Evolutionary conservation across 208 protist genomes (phyloP).

Genomic region (Acanthamoeba triangularis): DNA sequence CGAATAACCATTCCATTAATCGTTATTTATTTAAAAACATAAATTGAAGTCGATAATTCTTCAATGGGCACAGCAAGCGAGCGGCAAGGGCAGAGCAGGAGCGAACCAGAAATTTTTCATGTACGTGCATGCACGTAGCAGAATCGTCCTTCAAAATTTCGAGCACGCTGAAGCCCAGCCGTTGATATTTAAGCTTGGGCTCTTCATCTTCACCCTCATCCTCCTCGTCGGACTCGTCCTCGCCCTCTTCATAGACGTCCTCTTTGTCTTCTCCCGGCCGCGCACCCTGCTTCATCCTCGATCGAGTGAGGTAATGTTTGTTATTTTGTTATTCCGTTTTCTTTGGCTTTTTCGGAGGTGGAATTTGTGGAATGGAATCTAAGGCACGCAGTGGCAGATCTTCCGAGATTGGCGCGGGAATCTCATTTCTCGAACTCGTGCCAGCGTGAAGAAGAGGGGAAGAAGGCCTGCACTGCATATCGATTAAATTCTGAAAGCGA

Average conservation of each 20-base stretch:
- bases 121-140: conserved; percentile 62
- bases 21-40: background rate
- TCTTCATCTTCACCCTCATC: conserved; percentile 67
- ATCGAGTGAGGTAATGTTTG: no score
- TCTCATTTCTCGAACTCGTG: no score
- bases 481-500: background rate
- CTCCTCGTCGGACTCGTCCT: conserved; percentile 2
- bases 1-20: background rate
- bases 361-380: background rate
- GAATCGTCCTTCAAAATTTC: conserved; percentile 76
- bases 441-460: no score
- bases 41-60: background rate
- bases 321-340: background rate
- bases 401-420: background rate
- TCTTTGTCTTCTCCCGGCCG: background rate
- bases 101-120: conserved; percentile 76
- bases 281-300: conserved; percentile 21
- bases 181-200: conserved; percentile 76
- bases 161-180: conserved; percentile 74
- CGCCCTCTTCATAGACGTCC: conserved; percentile 23
- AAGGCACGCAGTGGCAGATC: background rate
- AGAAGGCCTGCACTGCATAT: no score
- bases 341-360: background rate
- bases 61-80: background rate
- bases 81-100: background rate